Evolutionary conservation across 495 filamentous ascomycete species (phyloP).

Genomic region (Elaphomyces granulatus): DNA sequence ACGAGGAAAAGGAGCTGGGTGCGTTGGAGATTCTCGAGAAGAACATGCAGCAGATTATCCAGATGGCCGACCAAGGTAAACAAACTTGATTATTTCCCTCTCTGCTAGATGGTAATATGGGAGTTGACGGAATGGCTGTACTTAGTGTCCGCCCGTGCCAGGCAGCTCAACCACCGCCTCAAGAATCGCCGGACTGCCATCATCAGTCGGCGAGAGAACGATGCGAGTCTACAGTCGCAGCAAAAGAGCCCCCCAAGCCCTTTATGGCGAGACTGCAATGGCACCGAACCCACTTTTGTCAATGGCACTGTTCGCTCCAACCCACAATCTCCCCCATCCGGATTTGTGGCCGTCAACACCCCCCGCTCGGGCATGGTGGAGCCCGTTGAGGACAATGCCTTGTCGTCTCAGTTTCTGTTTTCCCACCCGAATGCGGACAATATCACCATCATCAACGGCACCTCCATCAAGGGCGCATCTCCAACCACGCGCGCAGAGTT

Average conservation of each 20-base stretch:
- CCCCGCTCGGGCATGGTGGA: constrained; percentile 21
- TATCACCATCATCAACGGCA: constrained; percentile 36
- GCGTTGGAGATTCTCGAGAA: constrained; percentile 72
- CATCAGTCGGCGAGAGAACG: constrained; percentile 40
- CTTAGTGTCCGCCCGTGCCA: constrained; percentile 62
- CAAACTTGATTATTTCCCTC: constrained; percentile 4
- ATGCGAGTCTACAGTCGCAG: constrained; percentile 23
- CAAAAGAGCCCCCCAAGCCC: constrained; percentile 21
- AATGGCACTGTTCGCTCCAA: constrained; percentile 19
- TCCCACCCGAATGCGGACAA: constrained; percentile 32
- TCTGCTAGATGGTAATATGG: background rate
- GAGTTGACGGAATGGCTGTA: constrained; percentile 10
- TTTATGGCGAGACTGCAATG: constrained; percentile 21
- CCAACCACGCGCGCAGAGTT: constrained; percentile 37
- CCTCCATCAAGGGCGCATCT: constrained; percentile 37
- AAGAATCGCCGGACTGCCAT: constrained; percentile 63
- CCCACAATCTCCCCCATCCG: constrained; percentile 31
- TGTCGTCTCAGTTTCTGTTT: constrained; percentile 28
- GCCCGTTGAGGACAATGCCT: constrained; percentile 17
- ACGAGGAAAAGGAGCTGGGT: constrained; percentile 72
- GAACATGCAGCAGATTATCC: constrained; percentile 57
- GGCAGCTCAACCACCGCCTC: constrained; percentile 70
- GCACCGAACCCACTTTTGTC: constrained; percentile 8
- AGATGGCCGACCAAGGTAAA: constrained; percentile 67
- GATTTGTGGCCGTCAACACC: constrained; percentile 47